Percentiles rank a stretch among this genome's conserved stretches.
Evolutionary conservation across 1,284 basidiomycete genomes (phyloP).

Genomic region (Leccinum solheimii): DNA sequence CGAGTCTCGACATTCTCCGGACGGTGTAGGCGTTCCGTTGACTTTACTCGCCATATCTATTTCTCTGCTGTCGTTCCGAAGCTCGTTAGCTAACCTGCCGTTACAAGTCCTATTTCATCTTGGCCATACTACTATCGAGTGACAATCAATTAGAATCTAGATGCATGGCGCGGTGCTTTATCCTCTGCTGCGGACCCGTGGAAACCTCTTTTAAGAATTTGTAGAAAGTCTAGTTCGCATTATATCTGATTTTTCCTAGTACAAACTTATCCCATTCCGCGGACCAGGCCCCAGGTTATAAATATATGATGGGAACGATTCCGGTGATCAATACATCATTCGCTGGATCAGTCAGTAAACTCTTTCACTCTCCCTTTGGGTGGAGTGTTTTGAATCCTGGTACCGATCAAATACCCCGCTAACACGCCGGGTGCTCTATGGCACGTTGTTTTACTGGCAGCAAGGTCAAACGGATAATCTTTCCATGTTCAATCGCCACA

Average conservation of each 20-base stretch:
- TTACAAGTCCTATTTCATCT: not conserved
- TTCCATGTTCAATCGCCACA: not conserved
- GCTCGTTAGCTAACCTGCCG: not conserved
- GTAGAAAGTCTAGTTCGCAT: not conserved
- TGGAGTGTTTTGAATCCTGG: not conserved
- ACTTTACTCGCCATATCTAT: not conserved
- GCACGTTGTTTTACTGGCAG: not conserved
- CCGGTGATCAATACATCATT: not conserved
- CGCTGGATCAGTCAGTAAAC: not conserved
- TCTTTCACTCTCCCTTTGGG: not conserved
- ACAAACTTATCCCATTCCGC: not conserved
- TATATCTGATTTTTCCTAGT: not conserved
- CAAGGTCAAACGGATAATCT: not conserved
- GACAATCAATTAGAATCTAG: not conserved
- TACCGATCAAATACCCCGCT: not conserved
- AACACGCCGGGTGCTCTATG: not conserved
- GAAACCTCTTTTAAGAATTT: not conserved
- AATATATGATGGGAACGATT: not conserved
- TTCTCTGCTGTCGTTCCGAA: not conserved
- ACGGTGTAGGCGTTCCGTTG: not conserved
- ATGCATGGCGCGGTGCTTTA: not conserved
- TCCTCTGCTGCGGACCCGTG: not conserved
- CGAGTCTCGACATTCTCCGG: not conserved
- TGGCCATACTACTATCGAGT: not conserved
- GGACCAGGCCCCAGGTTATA: not conserved